phyloP scores from a whole-genome alignment of 768 basidiomycete genomes.

The Boletellus emodensis region DNA sequence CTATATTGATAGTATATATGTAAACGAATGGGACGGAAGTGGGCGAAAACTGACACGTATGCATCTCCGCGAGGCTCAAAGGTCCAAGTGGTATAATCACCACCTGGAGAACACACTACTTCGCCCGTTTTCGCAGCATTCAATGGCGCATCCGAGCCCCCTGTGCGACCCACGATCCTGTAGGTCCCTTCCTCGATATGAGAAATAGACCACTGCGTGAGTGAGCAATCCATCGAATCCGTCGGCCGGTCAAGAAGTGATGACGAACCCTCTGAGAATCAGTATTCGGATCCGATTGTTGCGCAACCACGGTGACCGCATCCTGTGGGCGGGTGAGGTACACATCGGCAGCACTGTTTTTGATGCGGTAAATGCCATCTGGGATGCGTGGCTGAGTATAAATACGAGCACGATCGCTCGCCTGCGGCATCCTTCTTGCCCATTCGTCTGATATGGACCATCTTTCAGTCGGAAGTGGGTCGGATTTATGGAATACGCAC shows the following conservation, averaged over 20 bases:
- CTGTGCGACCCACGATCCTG: neutral
- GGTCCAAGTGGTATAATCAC: neutral
- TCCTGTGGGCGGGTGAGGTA: neutral
- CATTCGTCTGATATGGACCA: neutral
- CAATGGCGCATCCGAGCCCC: neutral
- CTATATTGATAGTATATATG: neutral
- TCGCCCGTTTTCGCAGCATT: neutral
- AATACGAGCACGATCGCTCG: neutral
- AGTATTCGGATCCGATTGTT: neutral
- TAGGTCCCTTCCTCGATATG: neutral
- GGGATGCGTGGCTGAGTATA: neutral
- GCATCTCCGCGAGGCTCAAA: neutral
- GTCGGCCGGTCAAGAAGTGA: neutral
- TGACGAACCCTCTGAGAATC: neutral
- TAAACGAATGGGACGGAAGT: neutral
- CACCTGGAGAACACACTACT: neutral
- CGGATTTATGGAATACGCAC: neutral
- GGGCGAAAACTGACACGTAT: neutral
- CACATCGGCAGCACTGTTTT: neutral
- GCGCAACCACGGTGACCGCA: neutral
- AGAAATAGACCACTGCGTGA: neutral
- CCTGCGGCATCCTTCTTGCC: neutral
- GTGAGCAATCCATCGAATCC: neutral
- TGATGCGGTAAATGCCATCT: neutral
- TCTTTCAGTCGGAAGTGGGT: neutral